phyloP scores from a whole-genome alignment of 2,329 filamentous ascomycete species.

The Corynespora cassiicola region DNA sequence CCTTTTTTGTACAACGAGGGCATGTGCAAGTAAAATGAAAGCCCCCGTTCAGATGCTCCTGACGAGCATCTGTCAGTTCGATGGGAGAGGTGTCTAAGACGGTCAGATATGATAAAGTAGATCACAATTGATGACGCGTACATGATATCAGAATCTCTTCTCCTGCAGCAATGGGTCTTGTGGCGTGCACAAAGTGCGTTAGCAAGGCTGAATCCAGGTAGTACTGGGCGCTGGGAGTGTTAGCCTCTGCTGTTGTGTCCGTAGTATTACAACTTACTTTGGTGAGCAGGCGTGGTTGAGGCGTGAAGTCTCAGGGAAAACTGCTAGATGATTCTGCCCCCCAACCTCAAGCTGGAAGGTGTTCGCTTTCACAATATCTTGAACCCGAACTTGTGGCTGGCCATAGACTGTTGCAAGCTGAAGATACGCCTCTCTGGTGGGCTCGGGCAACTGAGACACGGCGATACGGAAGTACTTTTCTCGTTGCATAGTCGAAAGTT shows the following conservation, averaged over 20 bases:
- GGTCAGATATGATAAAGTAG: conserved; percentile 1
- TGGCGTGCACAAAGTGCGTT: conserved; percentile 49
- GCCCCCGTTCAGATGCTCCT: conserved; percentile 35
- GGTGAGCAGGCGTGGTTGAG: conserved; percentile 51
- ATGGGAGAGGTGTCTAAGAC: conserved; percentile 45
- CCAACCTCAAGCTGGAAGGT: conserved; percentile 37
- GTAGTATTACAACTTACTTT: conserved; percentile 28
- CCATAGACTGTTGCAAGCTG: conserved; percentile 33
- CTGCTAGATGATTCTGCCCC: conserved; percentile 37
- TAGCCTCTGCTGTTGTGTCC: conserved; percentile 1
- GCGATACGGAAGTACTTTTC: conserved; percentile 35
- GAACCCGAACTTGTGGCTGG: conserved; percentile 27
- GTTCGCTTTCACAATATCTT: conserved; percentile 45
- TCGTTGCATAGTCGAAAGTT: conserved; percentile 32
- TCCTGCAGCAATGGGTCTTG: conserved; percentile 37
- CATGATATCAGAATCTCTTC: conserved; percentile 53
- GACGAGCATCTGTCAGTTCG: conserved; percentile 34
- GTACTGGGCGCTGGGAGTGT: conserved; percentile 44
- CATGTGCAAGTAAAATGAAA: conserved; percentile 53
- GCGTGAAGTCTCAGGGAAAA: conserved; percentile 48
- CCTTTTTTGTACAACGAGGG: conserved; percentile 36
- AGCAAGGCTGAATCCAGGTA: conserved; percentile 43
- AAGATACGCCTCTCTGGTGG: conserved; percentile 23
- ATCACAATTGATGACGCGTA: conserved; percentile 8
- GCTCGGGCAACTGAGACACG: conserved; percentile 30